Conservation (phyloP, 148 eudicot genomes). For the Drosera capensis region DNA sequence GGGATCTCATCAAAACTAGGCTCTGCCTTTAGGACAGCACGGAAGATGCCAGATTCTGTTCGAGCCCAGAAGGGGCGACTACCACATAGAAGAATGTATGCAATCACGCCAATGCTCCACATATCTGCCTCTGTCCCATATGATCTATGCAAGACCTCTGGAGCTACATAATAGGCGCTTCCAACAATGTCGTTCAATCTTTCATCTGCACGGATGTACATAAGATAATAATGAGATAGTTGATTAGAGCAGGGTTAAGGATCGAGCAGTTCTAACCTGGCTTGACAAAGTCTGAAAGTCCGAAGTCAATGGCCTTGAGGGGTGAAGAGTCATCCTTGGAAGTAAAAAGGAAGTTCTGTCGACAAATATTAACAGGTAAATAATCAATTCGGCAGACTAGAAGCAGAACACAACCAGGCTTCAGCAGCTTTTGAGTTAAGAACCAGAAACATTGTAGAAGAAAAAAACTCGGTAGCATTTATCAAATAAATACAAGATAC, state of each 20-base stretch:
- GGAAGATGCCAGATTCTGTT: background rate
- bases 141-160: background rate
- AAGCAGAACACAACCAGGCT: no score
- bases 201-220: background rate
- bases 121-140: background rate
- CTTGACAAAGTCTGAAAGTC: background rate
- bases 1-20: background rate
- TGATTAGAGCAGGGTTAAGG: background rate
- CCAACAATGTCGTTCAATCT: background rate
- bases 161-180: no score
- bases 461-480: no score
- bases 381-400: background rate
- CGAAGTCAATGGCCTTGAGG: background rate
- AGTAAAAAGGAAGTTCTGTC: conserved; percentile 6
- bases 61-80: background rate
- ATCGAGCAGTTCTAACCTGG: background rate
- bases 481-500: no score
- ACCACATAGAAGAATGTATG: background rate
- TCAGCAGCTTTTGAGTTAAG: no score
- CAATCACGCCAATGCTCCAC: background rate
- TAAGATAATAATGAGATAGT: background rate
- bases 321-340: background rate
- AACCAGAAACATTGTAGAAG: no score
- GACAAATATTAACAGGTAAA: no score
- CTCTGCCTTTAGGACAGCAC: background rate